A percentile compares a stretch with the other conserved stretches of the same genome.
These are phyloP conservation scores for Periconia macrospinosa DNA, from an alignment of 2,329 filamentous ascomycete genomes.

Conservation along the genomic window DNA sequence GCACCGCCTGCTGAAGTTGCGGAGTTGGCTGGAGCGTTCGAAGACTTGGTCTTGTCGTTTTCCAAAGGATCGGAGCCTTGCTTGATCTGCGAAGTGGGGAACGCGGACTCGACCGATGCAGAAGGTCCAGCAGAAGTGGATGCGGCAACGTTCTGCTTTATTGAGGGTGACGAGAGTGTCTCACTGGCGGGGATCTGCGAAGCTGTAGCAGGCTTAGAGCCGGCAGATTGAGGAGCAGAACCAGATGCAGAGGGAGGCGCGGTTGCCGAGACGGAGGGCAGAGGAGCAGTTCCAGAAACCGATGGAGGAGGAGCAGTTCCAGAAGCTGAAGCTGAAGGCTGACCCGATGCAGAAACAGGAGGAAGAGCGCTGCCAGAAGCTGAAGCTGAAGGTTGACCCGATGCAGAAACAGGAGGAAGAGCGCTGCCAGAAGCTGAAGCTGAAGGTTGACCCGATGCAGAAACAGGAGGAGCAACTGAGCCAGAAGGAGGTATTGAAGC, in stretches of 20 bases:
- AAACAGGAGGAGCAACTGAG: too few relatives aligned
- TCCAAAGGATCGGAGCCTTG: neutral
- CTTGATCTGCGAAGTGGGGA: neutral
- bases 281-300: neutral
- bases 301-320: too few relatives aligned
- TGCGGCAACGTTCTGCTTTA: neutral
- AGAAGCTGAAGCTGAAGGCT: too few relatives aligned
- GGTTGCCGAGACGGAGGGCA: neutral
- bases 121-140: neutral
- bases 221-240: neutral
- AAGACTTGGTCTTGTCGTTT: neutral
- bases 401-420: neutral
- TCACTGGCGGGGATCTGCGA: neutral
- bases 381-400: neutral
- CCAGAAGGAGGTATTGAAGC: neutral
- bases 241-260: neutral
- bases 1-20: neutral
- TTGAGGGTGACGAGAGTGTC: neutral
- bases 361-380: neutral
- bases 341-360: neutral
- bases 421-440: neutral
- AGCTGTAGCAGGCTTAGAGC: neutral
- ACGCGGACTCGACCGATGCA: neutral
- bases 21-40: neutral
- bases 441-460: neutral